Evolutionary conservation across 2,329 filamentous ascomycete genomes (phyloP).

Genomic region (Talaromyces marneffei): DNA sequence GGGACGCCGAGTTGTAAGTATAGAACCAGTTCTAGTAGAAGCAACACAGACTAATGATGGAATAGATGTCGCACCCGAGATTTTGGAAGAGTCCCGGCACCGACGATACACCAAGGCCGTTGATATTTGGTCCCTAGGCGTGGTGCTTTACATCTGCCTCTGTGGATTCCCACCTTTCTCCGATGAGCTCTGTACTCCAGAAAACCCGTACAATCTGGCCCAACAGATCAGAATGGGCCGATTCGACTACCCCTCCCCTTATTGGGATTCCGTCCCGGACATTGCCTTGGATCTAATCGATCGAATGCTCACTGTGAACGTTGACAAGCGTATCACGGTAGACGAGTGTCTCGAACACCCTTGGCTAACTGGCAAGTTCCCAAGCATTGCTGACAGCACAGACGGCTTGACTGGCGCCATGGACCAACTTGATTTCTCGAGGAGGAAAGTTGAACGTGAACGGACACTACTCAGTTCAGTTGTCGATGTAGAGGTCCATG

Average conservation of each 20-base stretch:
- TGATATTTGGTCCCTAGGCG: conserved; percentile 95
- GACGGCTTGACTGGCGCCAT: conserved; percentile 88
- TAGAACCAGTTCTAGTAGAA: not conserved
- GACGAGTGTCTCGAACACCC: conserved; percentile 88
- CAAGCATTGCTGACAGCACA: conserved; percentile 74
- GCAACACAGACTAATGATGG: not conserved
- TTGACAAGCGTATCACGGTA: conserved; percentile 75
- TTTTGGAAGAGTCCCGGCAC: conserved; percentile 72
- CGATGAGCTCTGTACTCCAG: conserved; percentile 74
- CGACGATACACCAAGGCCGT: conserved; percentile 92
- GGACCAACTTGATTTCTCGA: conserved; percentile 72
- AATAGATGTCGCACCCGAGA: conserved; percentile 83
- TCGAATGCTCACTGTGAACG: conserved; percentile 84
- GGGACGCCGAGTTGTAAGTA: conserved; percentile 80
- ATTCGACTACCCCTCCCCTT: conserved; percentile 93
- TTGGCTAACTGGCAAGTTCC: conserved; percentile 64
- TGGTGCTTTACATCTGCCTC: conserved; percentile 93
- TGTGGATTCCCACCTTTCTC: conserved; percentile 97
- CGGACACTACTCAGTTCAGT: conserved; percentile 77
- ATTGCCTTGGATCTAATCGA: conserved; percentile 89
- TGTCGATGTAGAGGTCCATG: conserved; percentile 64
- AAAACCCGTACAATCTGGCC: conserved; percentile 79
- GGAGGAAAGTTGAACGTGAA: conserved; percentile 72
- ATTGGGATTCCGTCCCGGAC: conserved; percentile 87
- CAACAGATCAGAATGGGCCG: conserved; percentile 84